Evolutionary conservation across 306 rosid species (phyloP), one percentile per base, ranked within the genome.

Genomic region (Cajanus cajan): DNA sequence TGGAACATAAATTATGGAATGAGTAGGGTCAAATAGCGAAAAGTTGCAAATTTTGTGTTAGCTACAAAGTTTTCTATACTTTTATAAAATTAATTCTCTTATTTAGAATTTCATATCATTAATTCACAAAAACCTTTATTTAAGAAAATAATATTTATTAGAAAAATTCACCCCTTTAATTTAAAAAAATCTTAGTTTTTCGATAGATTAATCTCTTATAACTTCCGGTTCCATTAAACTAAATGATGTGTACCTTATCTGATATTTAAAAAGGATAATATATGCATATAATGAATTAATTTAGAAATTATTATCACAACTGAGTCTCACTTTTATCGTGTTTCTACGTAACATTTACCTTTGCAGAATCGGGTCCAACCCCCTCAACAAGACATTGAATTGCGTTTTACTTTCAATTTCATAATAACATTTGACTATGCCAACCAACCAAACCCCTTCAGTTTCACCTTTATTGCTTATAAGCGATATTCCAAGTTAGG

Each of bases 391-490:
- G 62, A 31, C 14, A 33, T 5, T 11, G 12, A 52, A 18, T 34
- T 65, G 39, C 41, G 14, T 50, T 66, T 66, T 65, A 31, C 54
- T 41, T 40, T 39, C 37, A 24, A 57, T 22, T 24, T 57, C 24
- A 16, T 14, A 7, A 40, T 50, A 16, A 5, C 34, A 25, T 55
- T 61, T 51, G 8, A 44, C 31, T 67, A 31, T 51, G 41, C 76
- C 64, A 40, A 11, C 21, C 31, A 28, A 28, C 31, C 50, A 41
- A 4, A 22, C 52, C 31, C 59, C 18, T 34, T 66, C 65, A 83
- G 59, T 58, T 79, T 72, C 71, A 14, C 65, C 50, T 36, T 74
- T 45, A 63, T 85, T 74, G 36, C 68, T 62, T 36, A 8, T 47
- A 78, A 70, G 75, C 59, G 73, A 51, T n/a, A 28, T 8, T 8